phyloP scores from a whole-genome alignment of 169 alveolate species.

The Plasmodium sp. region DNA sequence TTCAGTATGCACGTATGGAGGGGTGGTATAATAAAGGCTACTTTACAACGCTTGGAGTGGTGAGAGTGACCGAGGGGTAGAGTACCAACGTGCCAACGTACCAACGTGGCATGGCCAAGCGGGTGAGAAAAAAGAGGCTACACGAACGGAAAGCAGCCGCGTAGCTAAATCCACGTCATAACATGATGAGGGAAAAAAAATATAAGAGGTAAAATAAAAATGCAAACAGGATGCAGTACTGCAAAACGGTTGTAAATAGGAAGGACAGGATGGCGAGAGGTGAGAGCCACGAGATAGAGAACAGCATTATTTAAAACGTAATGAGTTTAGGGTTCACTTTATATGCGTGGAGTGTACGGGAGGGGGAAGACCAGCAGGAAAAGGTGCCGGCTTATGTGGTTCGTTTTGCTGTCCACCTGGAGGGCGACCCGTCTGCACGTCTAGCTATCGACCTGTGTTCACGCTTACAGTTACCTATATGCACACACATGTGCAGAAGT shows the following conservation, averaged over 20 bases:
- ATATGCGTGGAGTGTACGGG: background rate
- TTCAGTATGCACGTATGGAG: background rate
- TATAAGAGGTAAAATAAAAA: slow-evolving; percentile 23
- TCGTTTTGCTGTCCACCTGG: background rate
- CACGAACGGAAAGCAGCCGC: slow-evolving; percentile 3
- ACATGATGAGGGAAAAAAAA: slow-evolving; percentile 35
- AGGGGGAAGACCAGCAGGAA: background rate
- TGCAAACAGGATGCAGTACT: slow-evolving; percentile 12
- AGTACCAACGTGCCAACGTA: background rate
- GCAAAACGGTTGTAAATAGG: slow-evolving; percentile 31
- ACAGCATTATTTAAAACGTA: slow-evolving; percentile 17
- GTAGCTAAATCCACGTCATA: slow-evolving; percentile 4
- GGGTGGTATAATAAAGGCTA: background rate
- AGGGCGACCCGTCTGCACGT: background rate
- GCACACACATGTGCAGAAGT: background rate
- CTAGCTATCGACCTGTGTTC: background rate
- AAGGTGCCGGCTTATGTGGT: background rate
- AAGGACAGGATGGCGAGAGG: background rate
- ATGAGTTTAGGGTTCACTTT: background rate
- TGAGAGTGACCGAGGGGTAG: background rate
- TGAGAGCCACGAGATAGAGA: background rate
- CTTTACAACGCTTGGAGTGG: background rate
- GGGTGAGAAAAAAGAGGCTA: background rate
- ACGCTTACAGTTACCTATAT: background rate
- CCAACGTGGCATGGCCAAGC: too few species aligned